phyloP scores from a whole-genome alignment of 176 grass and related monocot genomes.

The Aegilops tauschii region DNA sequence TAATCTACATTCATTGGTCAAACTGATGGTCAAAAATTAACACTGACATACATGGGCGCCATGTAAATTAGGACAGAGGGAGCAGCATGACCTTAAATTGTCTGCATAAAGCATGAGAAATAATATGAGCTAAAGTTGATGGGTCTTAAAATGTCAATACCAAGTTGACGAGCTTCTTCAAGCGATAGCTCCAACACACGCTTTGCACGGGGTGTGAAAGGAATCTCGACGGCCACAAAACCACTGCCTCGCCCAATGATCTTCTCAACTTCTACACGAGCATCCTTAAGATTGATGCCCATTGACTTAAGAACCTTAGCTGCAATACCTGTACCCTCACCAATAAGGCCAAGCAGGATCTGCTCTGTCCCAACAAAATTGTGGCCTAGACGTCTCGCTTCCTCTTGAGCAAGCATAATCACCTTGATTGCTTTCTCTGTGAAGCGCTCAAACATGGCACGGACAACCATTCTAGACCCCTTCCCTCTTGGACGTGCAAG shows the following conservation, averaged over 20 bases:
- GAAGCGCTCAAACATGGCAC: constrained; percentile 92
- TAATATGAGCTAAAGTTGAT: not conserved
- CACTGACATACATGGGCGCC: no score
- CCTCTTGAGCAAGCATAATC: constrained; percentile 97
- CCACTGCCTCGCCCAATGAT: constrained; percentile 90
- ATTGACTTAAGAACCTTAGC: constrained; percentile 94
- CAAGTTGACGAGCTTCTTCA: constrained; percentile 92
- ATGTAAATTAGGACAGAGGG: no score
- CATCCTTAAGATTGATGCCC: constrained; percentile 98
- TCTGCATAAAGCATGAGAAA: constrained; percentile 1
- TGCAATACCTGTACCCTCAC: constrained; percentile 87
- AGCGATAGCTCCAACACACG: constrained; percentile 88
- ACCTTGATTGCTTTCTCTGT: constrained; percentile 98
- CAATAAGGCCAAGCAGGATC: constrained; percentile 82
- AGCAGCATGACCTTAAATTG: no score
- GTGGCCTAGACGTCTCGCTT: constrained; percentile 83
- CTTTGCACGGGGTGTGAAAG: constrained; percentile 97
- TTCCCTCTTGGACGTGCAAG: constrained; percentile 42
- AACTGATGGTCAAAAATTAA: no score
- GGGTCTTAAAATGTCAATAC: constrained; percentile 34
- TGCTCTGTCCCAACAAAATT: constrained; percentile 98
- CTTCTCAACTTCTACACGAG: constrained; percentile 89
- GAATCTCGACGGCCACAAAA: constrained; percentile 98
- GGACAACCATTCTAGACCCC: constrained; percentile 49
- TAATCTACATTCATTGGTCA: no score